These are phyloP conservation scores for Phytophthora citrophthora DNA, from an alignment of 352 stramenopile species.

Conservation along the genomic window DNA sequence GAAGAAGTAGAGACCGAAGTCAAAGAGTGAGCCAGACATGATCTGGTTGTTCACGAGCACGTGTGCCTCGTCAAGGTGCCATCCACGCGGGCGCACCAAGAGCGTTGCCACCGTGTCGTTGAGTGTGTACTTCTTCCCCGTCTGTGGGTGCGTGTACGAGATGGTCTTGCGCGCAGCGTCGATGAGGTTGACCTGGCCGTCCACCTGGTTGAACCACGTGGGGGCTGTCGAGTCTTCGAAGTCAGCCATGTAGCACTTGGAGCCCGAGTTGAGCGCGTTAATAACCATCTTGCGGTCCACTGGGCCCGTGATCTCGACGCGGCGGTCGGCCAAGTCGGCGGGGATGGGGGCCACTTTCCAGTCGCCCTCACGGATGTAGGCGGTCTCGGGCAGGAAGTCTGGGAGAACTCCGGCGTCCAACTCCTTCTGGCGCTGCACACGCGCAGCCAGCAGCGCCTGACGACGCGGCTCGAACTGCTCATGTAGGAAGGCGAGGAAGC, in stretches of 20 bases:
- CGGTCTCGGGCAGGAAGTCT: constrained; percentile 87
- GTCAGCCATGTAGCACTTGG: constrained; percentile 96
- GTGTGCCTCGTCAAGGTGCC: constrained; percentile 96
- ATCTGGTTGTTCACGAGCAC: constrained; percentile 94
- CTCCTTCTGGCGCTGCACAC: constrained; percentile 66
- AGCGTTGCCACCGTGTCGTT: constrained; percentile 88
- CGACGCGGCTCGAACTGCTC: constrained; percentile 82
- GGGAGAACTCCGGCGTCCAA: constrained; percentile 90
- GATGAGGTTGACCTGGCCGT: constrained; percentile 93
- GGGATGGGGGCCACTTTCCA: constrained; percentile 86
- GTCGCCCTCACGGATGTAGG: constrained; percentile 82
- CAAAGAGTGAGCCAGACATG: constrained; percentile 93
- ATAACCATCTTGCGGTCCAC: constrained; percentile 98
- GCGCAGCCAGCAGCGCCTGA: constrained; percentile 54
- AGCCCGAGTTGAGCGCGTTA: constrained; percentile 95
- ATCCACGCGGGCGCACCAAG: constrained; percentile 93
- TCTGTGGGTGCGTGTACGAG: constrained; percentile 70
- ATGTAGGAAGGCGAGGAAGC: constrained; percentile 92
- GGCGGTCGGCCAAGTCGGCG: constrained; percentile 88
- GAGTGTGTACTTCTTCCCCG: constrained; percentile 76
- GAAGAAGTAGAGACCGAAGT: constrained; percentile 97
- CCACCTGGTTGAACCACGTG: constrained; percentile 94
- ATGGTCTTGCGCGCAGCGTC: constrained; percentile 94
- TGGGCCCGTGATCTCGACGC: constrained; percentile 96
- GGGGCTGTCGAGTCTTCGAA: constrained; percentile 95